These are phyloP conservation scores for Salix purpurea DNA, from an alignment of 345 rosid genomes.

Conservation along the genomic window DNA sequence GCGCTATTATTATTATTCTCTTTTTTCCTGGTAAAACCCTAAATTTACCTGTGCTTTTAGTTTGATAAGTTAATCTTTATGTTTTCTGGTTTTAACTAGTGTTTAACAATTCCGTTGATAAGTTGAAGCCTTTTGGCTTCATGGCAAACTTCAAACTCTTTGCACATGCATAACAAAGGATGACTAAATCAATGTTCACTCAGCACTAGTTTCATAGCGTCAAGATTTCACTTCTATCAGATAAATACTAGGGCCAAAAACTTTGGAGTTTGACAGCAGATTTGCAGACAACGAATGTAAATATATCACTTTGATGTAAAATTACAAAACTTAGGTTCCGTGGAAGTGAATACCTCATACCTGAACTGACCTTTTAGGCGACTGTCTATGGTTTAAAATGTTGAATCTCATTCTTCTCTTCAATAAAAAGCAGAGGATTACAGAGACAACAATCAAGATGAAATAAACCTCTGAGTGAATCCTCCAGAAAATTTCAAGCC, in stretches of 20 bases:
- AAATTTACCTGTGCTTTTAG: too few species aligned
- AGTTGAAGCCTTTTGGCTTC: too few species aligned
- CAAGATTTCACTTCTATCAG: background rate
- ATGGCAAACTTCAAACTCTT: too few species aligned
- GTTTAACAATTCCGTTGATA: too few species aligned
- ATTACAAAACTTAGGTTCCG: background rate
- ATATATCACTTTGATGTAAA: background rate
- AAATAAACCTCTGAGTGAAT: conserved; percentile 47
- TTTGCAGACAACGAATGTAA: background rate
- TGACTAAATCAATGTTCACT: background rate
- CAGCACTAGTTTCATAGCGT: background rate
- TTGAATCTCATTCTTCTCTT: conserved; percentile 48
- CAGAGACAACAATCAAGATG: conserved; percentile 38
- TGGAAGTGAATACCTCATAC: conserved; percentile 14
- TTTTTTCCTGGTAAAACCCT: too few species aligned
- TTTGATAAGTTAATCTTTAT: too few species aligned
- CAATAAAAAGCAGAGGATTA: conserved; percentile 47
- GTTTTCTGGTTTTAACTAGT: too few species aligned
- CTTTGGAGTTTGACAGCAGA: background rate
- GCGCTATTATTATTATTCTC: background rate
- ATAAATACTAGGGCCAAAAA: background rate
- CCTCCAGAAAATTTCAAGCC: conserved; percentile 35
- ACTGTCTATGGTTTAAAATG: conserved; percentile 46
- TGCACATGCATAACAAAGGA: too few species aligned
- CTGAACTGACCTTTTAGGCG: conserved; percentile 26